These are phyloP conservation scores for Hibiscus trionum DNA, from an alignment of 345 rosid genomes.

Conservation along the genomic window DNA sequence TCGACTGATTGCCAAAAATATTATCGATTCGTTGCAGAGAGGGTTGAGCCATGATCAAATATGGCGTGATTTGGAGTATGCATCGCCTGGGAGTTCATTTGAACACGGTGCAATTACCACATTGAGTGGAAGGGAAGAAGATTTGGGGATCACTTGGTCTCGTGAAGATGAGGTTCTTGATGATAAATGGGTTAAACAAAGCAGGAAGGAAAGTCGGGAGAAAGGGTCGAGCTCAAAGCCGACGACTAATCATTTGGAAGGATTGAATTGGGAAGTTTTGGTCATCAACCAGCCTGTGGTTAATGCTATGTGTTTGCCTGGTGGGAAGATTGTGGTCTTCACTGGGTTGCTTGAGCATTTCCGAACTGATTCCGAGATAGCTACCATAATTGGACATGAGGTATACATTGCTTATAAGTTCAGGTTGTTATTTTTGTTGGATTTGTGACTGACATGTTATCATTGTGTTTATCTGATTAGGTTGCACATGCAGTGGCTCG, in stretches of 20 bases:
- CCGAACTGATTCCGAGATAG: constrained; percentile 75
- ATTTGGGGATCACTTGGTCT: constrained; percentile 40
- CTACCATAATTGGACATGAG: constrained; percentile 88
- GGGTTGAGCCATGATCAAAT: constrained; percentile 64
- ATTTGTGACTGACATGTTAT: neutral
- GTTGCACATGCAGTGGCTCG: constrained; percentile 91
- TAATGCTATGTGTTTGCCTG: constrained; percentile 86
- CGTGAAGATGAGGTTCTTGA: constrained; percentile 79
- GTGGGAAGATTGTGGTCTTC: constrained; percentile 86
- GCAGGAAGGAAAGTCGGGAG: constrained; percentile 57
- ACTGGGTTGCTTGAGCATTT: constrained; percentile 75
- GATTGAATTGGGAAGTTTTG: constrained; percentile 84
- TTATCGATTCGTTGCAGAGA: constrained; percentile 74
- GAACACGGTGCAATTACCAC: constrained; percentile 46
- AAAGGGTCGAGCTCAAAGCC: constrained; percentile 34
- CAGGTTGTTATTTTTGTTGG: neutral
- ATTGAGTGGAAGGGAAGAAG: constrained; percentile 27
- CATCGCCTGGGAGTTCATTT: constrained; percentile 32
- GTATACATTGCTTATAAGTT: constrained; percentile 22
- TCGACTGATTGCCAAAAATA: constrained; percentile 58
- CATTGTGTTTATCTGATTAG: constrained; percentile 30
- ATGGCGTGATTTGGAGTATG: constrained; percentile 73
- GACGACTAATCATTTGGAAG: constrained; percentile 62
- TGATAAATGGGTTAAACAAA: constrained; percentile 72
- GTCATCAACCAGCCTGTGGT: constrained; percentile 73